Evolutionary conservation across 148 eudicot species (phyloP), one percentile per base, ranked within the genome.

Genomic region (Chenopodium berlandieri): DNA sequence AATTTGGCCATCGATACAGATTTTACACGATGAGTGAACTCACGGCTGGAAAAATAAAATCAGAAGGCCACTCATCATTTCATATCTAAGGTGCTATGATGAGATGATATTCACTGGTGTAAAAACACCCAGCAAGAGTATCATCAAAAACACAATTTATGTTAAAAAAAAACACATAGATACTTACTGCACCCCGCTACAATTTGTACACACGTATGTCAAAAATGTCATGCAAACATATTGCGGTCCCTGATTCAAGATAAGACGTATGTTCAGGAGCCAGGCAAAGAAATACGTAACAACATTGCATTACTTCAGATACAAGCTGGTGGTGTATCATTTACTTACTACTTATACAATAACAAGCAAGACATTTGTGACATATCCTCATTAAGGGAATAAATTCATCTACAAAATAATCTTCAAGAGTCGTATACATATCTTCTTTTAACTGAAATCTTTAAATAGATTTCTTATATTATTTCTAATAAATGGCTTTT

Each of bases 141-240:
- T 40, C 44, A 40, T 40, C 44, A 40, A 40, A 40, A 40, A 40
- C 44, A 48, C 52, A 48, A 48, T 64, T 64, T 20, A 54, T 30
- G 48, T 2, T 16, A 54, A 31, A 68, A 46, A 13, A 46, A 37
- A 13, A 56, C 1, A 50, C 10, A 73, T 37, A 19, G 37, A 78
- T 47, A 89, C 94, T 89, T 88, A 91, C 94, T 91, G 94, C 32
- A 89, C 85, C 32, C 94, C 94, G 23, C 94, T 88, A 74, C 94
- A 91, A 80, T 84, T 91, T 50, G 91, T 91, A 87, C 94, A 91
- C 54, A 91, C 90, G 82, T 89, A 89, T 71, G 91, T 91, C 92
- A 90, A 85, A 79, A 91, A 91, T 23, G 91, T 89, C 9, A 92
- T 88, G 86, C 94, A 91, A 77, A 89, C 90, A 82, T 91, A 91